Percentiles rank a stretch among this genome's conserved stretches.
phyloP scores from a whole-genome alignment of 2,329 filamentous ascomycete species.

The Neofusicoccum kwambonambiense region DNA sequence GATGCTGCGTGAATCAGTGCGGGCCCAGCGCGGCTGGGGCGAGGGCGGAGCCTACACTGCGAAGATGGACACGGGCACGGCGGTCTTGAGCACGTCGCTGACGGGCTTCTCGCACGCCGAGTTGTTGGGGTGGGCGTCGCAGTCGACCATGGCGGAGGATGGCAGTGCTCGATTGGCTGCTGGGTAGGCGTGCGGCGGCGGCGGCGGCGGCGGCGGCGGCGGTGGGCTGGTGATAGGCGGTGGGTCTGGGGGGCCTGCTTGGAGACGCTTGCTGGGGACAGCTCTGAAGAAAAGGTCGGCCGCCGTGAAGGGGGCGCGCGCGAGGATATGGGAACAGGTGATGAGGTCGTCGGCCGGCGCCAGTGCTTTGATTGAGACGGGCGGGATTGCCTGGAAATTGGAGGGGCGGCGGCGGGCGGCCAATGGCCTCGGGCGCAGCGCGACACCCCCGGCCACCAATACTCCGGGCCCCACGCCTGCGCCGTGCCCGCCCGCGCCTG shows the following conservation, averaged over 20 bases:
- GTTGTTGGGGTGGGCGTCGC: background rate
- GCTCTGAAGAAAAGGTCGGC: background rate
- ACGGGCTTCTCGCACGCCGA: conserved; percentile 7
- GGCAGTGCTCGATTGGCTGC: background rate
- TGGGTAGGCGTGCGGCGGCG: background rate
- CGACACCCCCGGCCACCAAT: background rate
- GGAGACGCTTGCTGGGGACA: background rate
- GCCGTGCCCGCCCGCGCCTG: background rate
- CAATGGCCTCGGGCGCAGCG: background rate
- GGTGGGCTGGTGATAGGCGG: background rate
- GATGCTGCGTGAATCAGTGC: background rate
- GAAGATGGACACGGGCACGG: background rate
- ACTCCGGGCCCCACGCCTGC: background rate
- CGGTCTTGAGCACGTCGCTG: background rate
- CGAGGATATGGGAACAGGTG: background rate
- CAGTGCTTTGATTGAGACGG: background rate
- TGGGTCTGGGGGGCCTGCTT: conserved; percentile 6
- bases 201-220: background rate
- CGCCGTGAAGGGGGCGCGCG: background rate
- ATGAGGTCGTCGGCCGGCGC: no score
- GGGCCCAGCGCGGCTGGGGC: background rate
- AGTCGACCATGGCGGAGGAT: conserved; percentile 5
- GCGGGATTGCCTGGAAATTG: background rate
- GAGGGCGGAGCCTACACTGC: background rate
- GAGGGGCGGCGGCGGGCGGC: conserved; percentile 3